These are phyloP conservation scores for Peronospora farinosa DNA, from an alignment of 352 stramenopile genomes.

Conservation along the genomic window DNA sequence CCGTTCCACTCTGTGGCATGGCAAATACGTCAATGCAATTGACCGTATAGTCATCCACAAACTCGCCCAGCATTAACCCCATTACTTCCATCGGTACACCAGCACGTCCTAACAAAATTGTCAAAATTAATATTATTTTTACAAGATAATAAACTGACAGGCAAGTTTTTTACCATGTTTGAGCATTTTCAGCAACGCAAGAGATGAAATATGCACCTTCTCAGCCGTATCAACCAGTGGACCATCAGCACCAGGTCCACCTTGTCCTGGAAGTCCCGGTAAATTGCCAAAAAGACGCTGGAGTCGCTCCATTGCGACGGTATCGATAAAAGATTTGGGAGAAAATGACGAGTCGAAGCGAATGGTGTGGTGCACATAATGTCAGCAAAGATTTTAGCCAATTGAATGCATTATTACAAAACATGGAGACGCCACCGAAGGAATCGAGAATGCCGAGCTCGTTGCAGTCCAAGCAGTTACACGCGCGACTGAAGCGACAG, in stretches of 20 bases:
- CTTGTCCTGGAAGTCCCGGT: constrained; percentile 62
- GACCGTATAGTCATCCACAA: constrained; percentile 99
- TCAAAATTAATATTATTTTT: neutral
- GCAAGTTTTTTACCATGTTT: constrained; percentile 88
- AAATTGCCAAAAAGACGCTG: constrained; percentile 84
- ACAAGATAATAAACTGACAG: too few species aligned
- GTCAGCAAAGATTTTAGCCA: constrained; percentile 1
- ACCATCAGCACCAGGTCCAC: constrained; percentile 75
- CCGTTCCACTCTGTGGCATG: constrained; percentile 97
- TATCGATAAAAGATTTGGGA: constrained; percentile 25
- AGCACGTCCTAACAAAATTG: constrained; percentile 66
- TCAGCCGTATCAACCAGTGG: constrained; percentile 95
- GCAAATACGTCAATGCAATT: constrained; percentile 99
- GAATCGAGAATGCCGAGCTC: constrained; percentile 27
- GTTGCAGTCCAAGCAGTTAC: constrained; percentile 43
- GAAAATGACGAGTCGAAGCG: constrained; percentile 5
- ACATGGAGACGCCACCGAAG: constrained; percentile 68
- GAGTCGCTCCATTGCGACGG: constrained; percentile 64
- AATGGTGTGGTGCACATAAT: constrained; percentile 16
- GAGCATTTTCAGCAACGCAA: constrained; percentile 99
- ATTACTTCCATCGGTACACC: constrained; percentile 99
- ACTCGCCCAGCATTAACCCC: constrained; percentile 99
- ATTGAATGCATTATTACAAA: neutral
- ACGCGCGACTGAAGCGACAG: constrained; percentile 66
- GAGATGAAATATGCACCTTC: constrained; percentile 98